Conservation (phyloP, 495 filamentous ascomycete genomes). For the Aspergillus haitiensis region DNA sequence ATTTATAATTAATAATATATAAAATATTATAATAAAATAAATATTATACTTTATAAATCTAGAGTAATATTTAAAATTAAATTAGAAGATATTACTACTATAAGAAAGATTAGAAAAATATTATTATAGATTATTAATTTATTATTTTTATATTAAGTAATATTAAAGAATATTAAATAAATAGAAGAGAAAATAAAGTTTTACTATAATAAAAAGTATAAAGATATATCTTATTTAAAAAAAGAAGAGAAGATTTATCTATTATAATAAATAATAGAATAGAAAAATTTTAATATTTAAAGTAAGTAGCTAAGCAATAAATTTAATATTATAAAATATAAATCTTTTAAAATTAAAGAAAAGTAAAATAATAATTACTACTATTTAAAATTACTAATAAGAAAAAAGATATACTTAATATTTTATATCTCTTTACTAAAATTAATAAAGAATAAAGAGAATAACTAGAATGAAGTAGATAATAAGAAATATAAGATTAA, state of each 20-base stretch:
- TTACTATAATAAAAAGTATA: conserved; percentile 3
- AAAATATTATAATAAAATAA: conserved; percentile 2
- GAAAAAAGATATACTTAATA: conserved; percentile 4
- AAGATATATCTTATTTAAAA: conserved; percentile 5
- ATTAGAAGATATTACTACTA: neutral
- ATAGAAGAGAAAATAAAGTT: conserved; percentile 1
- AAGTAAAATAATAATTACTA: conserved; percentile 9
- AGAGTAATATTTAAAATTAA: conserved; percentile 2
- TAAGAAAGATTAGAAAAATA: conserved; percentile 5
- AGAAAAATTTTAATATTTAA: conserved; percentile 11
- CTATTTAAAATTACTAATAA: conserved; percentile 1
- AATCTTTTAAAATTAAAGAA: conserved; percentile 11
- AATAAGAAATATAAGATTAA: conserved; percentile 8
- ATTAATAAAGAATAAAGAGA: neutral
- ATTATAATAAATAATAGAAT: conserved; percentile 12
- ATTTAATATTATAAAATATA: conserved; percentile 11
- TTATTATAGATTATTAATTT: conserved; percentile 4
- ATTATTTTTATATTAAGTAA: neutral
- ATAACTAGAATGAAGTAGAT: neutral
- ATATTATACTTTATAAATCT: conserved; percentile 11
- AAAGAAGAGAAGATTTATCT: conserved; percentile 6
- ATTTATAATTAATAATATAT: conserved; percentile 14
- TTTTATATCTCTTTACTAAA: conserved; percentile 9
- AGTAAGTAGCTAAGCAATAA: conserved; percentile 5
- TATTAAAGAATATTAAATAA: conserved; percentile 6